Conservation (phyloP, 148 eudicot species). For the Nepenthes gracilis region DNA sequence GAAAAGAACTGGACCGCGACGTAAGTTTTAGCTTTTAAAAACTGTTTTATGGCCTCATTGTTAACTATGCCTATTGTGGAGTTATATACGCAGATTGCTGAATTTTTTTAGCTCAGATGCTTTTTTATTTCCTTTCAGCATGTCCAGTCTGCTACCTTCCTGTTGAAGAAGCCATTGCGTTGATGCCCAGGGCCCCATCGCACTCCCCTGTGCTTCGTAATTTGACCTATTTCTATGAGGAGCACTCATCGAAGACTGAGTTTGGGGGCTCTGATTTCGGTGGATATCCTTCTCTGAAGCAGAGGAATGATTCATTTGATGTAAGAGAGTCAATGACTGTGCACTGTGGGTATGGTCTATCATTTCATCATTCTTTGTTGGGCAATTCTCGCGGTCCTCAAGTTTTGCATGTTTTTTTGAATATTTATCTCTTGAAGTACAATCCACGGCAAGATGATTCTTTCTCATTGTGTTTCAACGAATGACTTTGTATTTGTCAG, state of each 20-base stretch:
- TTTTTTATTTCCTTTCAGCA: constrained; percentile 35
- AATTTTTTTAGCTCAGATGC: background rate
- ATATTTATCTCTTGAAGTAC: too few relatives aligned
- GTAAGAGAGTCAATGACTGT: constrained; percentile 84
- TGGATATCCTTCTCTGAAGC: constrained; percentile 86
- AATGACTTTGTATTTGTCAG: constrained; percentile 17
- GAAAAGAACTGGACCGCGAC: constrained; percentile 87
- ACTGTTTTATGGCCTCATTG: background rate
- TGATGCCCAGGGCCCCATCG: constrained; percentile 80
- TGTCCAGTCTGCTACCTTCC: constrained; percentile 98
- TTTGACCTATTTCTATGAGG: constrained; percentile 68
- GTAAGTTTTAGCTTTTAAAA: constrained; percentile 38
- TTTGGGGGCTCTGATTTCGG: constrained; percentile 98
- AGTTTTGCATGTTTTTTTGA: background rate
- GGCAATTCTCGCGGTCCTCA: background rate
- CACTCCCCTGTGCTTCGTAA: constrained; percentile 63
- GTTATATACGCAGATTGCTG: constrained; percentile 1
- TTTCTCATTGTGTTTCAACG: background rate
- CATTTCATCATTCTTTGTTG: background rate
- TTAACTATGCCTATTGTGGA: background rate
- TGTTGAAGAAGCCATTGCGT: constrained; percentile 58
- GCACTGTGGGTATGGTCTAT: constrained; percentile 75
- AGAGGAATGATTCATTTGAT: constrained; percentile 80
- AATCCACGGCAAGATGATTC: background rate
- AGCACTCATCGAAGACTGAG: constrained; percentile 52